Evolutionary conservation across 768 basidiomycete genomes (phyloP), one percentile per base, ranked within the genome.

Genomic region (Rhodosporidiobolus sp.): DNA sequence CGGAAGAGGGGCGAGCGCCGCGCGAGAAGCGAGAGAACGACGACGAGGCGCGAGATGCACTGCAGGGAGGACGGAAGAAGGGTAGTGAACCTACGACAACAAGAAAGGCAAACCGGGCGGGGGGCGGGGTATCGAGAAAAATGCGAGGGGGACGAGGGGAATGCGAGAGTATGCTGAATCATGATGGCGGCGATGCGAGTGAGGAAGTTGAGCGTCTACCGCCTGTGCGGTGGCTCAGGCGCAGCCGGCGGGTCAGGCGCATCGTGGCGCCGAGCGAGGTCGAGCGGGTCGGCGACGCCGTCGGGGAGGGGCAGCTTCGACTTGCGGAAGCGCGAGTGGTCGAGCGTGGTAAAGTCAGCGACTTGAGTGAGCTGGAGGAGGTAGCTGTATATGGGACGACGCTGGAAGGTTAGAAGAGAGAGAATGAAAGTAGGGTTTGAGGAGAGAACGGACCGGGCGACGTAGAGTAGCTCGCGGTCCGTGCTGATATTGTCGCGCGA

Each of bases 241-340:
- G 57, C 34, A 43, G 57, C 57, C 26, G 57, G 57, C 34, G 57
- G 57, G 26, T 58, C 57, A 14, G 52, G 61, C 28, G 61, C 35
- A 30, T 49, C 38, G 38, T 45, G 53, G 43, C 32, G 20, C 46
- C 43, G n/a, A 5, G 28, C n/a, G 38, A 52, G 50, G 28, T 43
- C 11, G 35, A 70, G 46, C 4, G 73, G 73, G 43, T 74, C 73
- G 9, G 26, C 30, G n/a, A 50, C n/a, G 14, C 68, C 68, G 0
- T 30, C 32, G 0, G 73, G 73, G 6, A 74, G 61, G 3, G 73
- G 55, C 1, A 70, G 56, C 61, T 65, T 70, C 3, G 54, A 58
- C 38, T 72, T 69, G 17, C 67, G 50, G 64, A 69, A 75, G 9
- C 52, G n/a, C 24, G 60, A 62, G 35, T 75, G 74, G 60, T 75